Conservation (phyloP, 345 rosid species). For the Laguncularia racemosa region DNA sequence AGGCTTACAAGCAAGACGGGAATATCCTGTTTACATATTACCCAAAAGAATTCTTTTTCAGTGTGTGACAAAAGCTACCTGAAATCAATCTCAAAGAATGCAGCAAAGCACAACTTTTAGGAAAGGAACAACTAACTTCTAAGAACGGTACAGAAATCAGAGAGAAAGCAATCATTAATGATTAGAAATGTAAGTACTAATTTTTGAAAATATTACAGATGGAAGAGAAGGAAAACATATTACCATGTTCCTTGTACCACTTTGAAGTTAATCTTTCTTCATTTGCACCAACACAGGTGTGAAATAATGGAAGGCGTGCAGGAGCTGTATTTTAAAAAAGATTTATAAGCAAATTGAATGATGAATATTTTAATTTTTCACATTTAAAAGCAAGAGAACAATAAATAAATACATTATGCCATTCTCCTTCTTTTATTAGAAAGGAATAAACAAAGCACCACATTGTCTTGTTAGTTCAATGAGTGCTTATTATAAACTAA, state of each 20-base stretch:
- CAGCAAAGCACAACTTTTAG: too few species aligned
- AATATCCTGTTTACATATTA: too few species aligned
- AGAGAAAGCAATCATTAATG: background rate
- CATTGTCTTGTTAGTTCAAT: too few species aligned
- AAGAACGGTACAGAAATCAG: background rate
- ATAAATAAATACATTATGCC: background rate
- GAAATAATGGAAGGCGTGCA: conserved; percentile 91
- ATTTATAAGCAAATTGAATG: conserved; percentile 1
- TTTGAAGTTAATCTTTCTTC: conserved; percentile 85
- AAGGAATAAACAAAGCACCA: too few species aligned
- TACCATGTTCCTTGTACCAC: conserved; percentile 95
- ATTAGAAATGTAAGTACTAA: too few species aligned
- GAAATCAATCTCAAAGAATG: too few species aligned
- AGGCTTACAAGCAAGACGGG: too few species aligned
- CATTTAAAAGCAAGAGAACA: background rate
- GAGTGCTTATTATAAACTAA: too few species aligned
- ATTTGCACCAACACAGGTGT: conserved; percentile 90
- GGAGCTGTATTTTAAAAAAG: conserved; percentile 52
- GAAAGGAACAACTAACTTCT: too few species aligned
- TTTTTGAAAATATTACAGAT: background rate
- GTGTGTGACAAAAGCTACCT: too few species aligned
- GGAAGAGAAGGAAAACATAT: conserved; percentile 6
- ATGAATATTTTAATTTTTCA: background rate
- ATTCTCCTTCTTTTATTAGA: too few species aligned
- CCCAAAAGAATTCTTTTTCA: too few species aligned